Conservation (phyloP, 129 eudicot species). For the Helianthus annuus region DNA sequence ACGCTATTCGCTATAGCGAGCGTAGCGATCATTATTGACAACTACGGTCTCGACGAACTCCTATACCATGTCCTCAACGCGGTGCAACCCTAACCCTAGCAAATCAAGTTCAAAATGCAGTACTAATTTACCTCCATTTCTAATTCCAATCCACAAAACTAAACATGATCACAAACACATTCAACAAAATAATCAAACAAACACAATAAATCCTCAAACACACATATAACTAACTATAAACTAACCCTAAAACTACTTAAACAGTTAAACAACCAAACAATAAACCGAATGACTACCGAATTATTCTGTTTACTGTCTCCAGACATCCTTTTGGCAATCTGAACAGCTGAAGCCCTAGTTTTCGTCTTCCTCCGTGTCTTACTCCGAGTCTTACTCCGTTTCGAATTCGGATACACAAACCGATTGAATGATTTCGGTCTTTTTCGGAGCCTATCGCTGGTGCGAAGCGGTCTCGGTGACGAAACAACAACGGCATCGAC, state of each 20-base stretch:
- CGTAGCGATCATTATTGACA: too few species aligned
- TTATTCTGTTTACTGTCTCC: constrained; percentile 37
- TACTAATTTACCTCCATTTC: constrained; percentile 13
- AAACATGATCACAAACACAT: not conserved
- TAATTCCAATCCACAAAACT: constrained; percentile 15
- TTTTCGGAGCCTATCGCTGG: constrained; percentile 62
- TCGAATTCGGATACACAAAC: constrained; percentile 25
- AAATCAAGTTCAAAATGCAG: constrained; percentile 6
- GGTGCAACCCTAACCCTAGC: not conserved
- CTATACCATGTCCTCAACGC: too few species aligned
- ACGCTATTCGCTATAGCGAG: too few species aligned
- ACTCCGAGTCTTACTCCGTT: constrained; percentile 47
- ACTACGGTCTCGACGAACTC: too few species aligned
- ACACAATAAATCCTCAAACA: not conserved
- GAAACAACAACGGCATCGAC: constrained; percentile 36
- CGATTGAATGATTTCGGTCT: constrained; percentile 51
- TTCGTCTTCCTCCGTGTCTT: constrained; percentile 53
- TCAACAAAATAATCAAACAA: not conserved
- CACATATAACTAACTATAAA: not conserved
- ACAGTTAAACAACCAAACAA: not conserved
- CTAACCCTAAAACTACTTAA: not conserved
- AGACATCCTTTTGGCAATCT: constrained; percentile 54
- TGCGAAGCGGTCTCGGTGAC: constrained; percentile 49
- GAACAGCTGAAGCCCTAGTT: constrained; percentile 60
- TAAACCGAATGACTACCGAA: constrained; percentile 38